A percentile compares a stretch with the other conserved stretches of the same genome.
Conservation (phyloP, 2,329 filamentous ascomycete genomes). For the Neopestalotiopsis clavispora region DNA sequence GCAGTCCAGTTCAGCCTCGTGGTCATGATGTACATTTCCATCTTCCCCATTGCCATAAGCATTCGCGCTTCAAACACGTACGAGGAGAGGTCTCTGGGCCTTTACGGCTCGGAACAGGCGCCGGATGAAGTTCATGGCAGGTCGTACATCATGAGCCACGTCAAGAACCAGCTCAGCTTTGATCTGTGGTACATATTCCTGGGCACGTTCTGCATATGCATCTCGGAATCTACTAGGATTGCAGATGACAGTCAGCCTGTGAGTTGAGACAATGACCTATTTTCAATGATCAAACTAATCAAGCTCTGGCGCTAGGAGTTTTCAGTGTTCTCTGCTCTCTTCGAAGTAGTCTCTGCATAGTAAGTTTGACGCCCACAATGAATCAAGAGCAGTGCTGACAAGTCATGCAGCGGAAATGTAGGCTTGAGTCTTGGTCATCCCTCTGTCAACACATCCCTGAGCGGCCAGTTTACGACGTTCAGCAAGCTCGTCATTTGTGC, state of each 20-base stretch:
- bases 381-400: neutral
- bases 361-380: neutral
- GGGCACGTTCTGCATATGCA: conserved; percentile 41
- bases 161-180: conserved; percentile 53
- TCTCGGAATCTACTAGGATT: conserved; percentile 22
- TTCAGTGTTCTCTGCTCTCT: conserved; percentile 63
- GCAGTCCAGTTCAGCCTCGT: conserved; percentile 63
- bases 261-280: conserved; percentile 36
- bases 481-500: conserved; percentile 59
- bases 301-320: neutral
- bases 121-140: conserved; percentile 5
- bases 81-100: conserved; percentile 61
- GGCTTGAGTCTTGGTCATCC: conserved; percentile 10
- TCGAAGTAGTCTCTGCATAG: conserved; percentile 61
- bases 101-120: conserved; percentile 38
- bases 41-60: conserved; percentile 54
- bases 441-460: conserved; percentile 7
- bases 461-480: conserved; percentile 13
- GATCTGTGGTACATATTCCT: conserved; percentile 48
- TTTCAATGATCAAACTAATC: neutral
- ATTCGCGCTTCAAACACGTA: conserved; percentile 65
- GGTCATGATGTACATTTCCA: conserved; percentile 64
- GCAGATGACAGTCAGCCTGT: conserved; percentile 48
- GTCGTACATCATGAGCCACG: conserved; percentile 49
- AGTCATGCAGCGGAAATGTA: conserved; percentile 6